phyloP scores from a whole-genome alignment of 768 basidiomycete genomes.

The Pleurotus ostreatus region DNA sequence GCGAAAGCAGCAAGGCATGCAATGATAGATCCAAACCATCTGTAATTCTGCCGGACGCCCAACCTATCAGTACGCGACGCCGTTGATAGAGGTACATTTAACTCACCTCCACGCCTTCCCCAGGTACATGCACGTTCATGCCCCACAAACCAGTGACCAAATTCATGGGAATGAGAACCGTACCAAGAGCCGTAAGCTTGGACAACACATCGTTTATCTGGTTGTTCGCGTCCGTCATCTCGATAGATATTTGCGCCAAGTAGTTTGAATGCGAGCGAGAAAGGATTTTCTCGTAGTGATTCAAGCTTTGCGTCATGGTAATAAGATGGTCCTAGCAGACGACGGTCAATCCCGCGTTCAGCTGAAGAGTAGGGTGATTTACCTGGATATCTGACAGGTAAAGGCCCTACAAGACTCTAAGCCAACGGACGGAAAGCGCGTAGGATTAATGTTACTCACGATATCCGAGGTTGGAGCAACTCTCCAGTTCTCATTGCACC shows the following conservation, averaged over 20 bases:
- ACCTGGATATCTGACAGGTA: slow-evolving; percentile 95
- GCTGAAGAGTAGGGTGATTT: neutral
- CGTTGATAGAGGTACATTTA: slow-evolving; percentile 7
- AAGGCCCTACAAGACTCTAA: slow-evolving; percentile 56
- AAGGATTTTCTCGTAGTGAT: slow-evolving; percentile 99
- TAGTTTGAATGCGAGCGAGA: slow-evolving; percentile 99
- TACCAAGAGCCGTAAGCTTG: slow-evolving; percentile 96
- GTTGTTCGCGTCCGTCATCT: slow-evolving; percentile 99
- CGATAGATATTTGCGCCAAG: slow-evolving; percentile 98
- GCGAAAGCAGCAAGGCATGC: slow-evolving; percentile 79
- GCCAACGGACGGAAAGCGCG: neutral
- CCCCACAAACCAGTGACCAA: slow-evolving; percentile 96
- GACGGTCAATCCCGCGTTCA: neutral
- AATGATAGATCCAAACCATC: slow-evolving; percentile 90
- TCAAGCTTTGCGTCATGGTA: slow-evolving; percentile 99
- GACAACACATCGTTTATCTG: slow-evolving; percentile 99
- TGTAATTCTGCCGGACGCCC: slow-evolving; percentile 38
- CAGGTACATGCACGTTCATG: slow-evolving; percentile 98
- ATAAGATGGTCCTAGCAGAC: slow-evolving; percentile 85
- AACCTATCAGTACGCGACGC: neutral
- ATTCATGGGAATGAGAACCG: slow-evolving; percentile 96
- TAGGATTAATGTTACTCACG: slow-evolving; percentile 36
- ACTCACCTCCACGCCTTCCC: slow-evolving; percentile 55
- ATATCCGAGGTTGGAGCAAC: slow-evolving; percentile 98
- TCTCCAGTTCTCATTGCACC: slow-evolving; percentile 98